Percentiles rank a stretch among this genome's conserved stretches.
These are phyloP conservation scores for Leccinum obscurum DNA, from an alignment of 768 basidiomycete species.

Conservation along the genomic window DNA sequence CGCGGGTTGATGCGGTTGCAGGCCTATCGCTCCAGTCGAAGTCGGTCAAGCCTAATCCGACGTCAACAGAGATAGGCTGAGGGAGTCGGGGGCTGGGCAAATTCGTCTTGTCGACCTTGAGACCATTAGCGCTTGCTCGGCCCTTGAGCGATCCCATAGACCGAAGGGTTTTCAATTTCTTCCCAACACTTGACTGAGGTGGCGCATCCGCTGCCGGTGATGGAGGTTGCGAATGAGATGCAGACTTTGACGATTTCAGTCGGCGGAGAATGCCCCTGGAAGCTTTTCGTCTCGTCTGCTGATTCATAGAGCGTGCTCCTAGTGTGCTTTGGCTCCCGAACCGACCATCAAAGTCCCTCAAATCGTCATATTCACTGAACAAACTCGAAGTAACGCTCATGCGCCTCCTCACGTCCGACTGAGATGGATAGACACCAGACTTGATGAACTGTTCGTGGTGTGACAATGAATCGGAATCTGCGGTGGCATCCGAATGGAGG, in stretches of 20 bases:
- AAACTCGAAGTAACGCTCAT: conserved; percentile 71
- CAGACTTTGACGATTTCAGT: conserved; percentile 47
- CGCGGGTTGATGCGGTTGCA: conserved; percentile 11
- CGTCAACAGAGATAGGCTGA: conserved; percentile 52
- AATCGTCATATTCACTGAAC: conserved; percentile 87
- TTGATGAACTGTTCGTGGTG: conserved; percentile 24
- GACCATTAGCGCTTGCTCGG: conserved; percentile 32
- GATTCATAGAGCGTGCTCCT: conserved; percentile 42
- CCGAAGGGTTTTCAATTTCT: conserved; percentile 68
- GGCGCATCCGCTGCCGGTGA: conserved; percentile 42
- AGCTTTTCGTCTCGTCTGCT: conserved; percentile 53
- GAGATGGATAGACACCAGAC: conserved; percentile 29
- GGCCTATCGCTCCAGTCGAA: conserved; percentile 48
- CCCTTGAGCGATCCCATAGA: conserved; percentile 82
- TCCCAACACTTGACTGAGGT: conserved; percentile 37
- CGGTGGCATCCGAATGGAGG: conserved; percentile 19
- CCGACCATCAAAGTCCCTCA: conserved; percentile 82
- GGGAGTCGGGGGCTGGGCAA: conserved; percentile 54
- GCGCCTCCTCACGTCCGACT: conserved; percentile 47
- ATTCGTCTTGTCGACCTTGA: conserved; percentile 38
- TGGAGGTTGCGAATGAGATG: conserved; percentile 46
- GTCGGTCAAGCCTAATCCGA: conserved; percentile 56
- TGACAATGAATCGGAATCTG: conserved; percentile 19
- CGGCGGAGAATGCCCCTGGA: conserved; percentile 69
- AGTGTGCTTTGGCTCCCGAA: conserved; percentile 82